These are phyloP conservation scores for Ustilago esculenta DNA, from an alignment of 1,284 basidiomycete genomes.

Conservation along the genomic window DNA sequence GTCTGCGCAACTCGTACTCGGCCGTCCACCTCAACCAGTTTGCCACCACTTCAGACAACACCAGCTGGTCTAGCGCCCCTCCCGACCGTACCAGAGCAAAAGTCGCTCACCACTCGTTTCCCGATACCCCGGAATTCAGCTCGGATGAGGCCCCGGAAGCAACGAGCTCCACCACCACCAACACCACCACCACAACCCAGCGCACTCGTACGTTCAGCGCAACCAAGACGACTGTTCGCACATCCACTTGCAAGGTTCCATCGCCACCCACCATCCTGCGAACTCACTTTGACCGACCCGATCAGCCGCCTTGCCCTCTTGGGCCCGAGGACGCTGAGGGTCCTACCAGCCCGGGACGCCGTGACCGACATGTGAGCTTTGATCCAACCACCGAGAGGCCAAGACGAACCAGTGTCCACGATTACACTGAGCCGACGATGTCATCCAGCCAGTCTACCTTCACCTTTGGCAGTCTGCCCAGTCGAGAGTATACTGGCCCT, in stretches of 20 bases:
- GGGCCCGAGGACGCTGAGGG: constrained; percentile 3
- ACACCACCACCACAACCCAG: constrained; percentile 29
- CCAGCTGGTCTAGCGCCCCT: constrained; percentile 2
- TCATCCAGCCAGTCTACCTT: constrained; percentile 31
- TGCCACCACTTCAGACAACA: not conserved
- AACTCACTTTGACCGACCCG: constrained; percentile 36
- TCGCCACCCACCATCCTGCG: constrained; percentile 39
- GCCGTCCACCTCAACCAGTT: constrained; percentile 25
- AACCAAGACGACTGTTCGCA: constrained; percentile 18
- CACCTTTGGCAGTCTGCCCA: constrained; percentile 15
- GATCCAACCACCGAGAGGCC: constrained; percentile 18
- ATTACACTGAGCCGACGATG: constrained; percentile 11
- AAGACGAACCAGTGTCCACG: constrained; percentile 10
- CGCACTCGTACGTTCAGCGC: constrained; percentile 32
- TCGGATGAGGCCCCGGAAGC: constrained; percentile 43
- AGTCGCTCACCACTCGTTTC: constrained; percentile 14
- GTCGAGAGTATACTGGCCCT: constrained; percentile 15
- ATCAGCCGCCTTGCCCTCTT: constrained; percentile 14
- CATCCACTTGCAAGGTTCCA: constrained; percentile 6
- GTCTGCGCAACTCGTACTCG: constrained; percentile 25
- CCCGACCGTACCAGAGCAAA: constrained; percentile 8
- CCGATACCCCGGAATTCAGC: constrained; percentile 49
- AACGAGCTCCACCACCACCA: constrained; percentile 29
- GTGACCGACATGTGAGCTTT: constrained; percentile 46
- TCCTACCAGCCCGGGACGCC: constrained; percentile 1